Evolutionary conservation across 2,329 filamentous ascomycete genomes (phyloP).

Genomic region (Fusarium cicatricum): DNA sequence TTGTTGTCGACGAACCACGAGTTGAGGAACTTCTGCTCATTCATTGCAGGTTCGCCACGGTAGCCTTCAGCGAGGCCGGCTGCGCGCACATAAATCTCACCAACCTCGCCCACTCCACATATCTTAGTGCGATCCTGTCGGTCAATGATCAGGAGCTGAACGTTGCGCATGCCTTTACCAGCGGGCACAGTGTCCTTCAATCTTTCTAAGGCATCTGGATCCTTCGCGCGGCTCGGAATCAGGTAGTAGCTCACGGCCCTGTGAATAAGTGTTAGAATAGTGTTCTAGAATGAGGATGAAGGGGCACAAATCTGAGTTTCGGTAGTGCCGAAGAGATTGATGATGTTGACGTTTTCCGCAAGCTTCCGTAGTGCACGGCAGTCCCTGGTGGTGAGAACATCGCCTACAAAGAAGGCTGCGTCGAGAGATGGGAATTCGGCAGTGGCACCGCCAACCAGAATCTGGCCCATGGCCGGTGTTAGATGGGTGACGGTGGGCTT

Average conservation of each 20-base stretch:
- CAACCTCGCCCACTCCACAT: slow-evolving; percentile 82
- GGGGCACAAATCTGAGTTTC: too few species aligned
- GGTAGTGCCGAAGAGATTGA: slow-evolving; percentile 31
- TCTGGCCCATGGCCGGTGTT: slow-evolving; percentile 96
- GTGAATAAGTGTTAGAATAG: slow-evolving; percentile 56
- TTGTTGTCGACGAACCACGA: slow-evolving; percentile 87
- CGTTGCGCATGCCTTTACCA: slow-evolving; percentile 86
- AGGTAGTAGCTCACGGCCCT: slow-evolving; percentile 85
- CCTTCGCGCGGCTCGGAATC: slow-evolving; percentile 70
- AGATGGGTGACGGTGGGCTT: slow-evolving; percentile 83
- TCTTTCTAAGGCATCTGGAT: slow-evolving; percentile 60
- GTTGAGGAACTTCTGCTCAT: slow-evolving; percentile 76
- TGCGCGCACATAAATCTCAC: slow-evolving; percentile 84
- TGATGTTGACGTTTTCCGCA: slow-evolving; percentile 67
- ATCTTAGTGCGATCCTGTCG: slow-evolving; percentile 71
- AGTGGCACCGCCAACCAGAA: slow-evolving; percentile 84
- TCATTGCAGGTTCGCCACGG: slow-evolving; percentile 66
- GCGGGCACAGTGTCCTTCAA: slow-evolving; percentile 78
- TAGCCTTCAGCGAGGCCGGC: slow-evolving; percentile 87
- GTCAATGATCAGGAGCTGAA: slow-evolving; percentile 86
- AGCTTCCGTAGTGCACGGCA: slow-evolving; percentile 79
- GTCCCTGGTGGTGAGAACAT: slow-evolving; percentile 86
- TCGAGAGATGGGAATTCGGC: slow-evolving; percentile 69
- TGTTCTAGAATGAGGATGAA: too few species aligned
- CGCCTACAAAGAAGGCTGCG: slow-evolving; percentile 89